These are phyloP conservation scores for Trypanosoma scelopori DNA, from an alignment of 208 protist genomes.

Conservation along the genomic window DNA sequence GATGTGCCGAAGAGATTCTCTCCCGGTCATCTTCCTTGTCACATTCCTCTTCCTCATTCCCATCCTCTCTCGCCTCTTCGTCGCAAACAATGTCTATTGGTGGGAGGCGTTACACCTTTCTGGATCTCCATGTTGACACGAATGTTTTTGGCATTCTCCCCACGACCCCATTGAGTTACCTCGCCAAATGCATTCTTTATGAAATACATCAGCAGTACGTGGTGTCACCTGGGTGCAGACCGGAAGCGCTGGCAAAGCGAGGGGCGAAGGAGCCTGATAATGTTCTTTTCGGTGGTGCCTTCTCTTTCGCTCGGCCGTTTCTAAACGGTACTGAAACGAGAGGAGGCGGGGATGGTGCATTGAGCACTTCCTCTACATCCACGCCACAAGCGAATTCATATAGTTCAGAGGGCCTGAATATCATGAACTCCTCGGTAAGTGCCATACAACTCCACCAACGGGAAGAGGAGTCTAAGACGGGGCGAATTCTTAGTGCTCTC, in stretches of 20 bases:
- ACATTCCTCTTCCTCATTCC: background rate
- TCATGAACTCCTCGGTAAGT: background rate
- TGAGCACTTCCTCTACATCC: background rate
- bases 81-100: slow-evolving; percentile 5
- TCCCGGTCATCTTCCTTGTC: background rate
- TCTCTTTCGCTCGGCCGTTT: background rate
- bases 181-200: slow-evolving; percentile 26
- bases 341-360: background rate
- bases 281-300: background rate
- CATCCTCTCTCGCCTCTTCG: background rate
- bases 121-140: slow-evolving; percentile 4
- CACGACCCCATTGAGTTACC: slow-evolving; percentile 24
- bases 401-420: background rate
- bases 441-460: background rate
- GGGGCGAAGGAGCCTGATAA: background rate
- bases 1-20: background rate
- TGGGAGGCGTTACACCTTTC: slow-evolving; percentile 8
- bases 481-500: background rate
- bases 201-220: slow-evolving; percentile 7
- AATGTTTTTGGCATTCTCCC: slow-evolving; percentile 19
- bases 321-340: background rate
- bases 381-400: background rate
- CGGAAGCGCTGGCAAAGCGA: background rate
- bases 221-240: background rate
- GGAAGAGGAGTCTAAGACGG: slow-evolving; percentile 5